Evolutionary conservation across 2,329 filamentous ascomycete species (phyloP), one percentile per base, ranked within the genome.

Genomic region (Macroventuria anomochaeta): DNA sequence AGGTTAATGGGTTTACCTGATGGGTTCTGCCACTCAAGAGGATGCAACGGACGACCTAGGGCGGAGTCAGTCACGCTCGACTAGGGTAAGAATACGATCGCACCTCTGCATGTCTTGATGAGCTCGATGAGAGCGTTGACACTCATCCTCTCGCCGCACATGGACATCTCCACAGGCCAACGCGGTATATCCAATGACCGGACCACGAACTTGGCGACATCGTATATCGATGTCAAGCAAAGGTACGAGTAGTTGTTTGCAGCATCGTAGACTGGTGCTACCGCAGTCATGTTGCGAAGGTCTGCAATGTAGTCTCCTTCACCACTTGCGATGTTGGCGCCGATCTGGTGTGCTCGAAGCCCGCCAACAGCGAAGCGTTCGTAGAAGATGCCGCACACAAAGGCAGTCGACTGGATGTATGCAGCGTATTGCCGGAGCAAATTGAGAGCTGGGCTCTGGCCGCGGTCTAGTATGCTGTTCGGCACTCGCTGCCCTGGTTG

Each of bases 311-410:
- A 91, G 62, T 85, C 83, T 5, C 88, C 87, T 58, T 87, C 82
- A 12, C 76, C 76, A 7, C 77, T 75, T 15, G 82, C 80, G 34
- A 80, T 81, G n/a, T 80, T 79, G 6, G 70, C 56, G 0, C 88
- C 88, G 39, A 91, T 85, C 28, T 80, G 77, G 47, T 85, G 80
- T 15, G 79, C 76, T 11, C 79, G 78, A 53, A 92, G 80, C 0
- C 89, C 89, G 3, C 83, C 85, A 0, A 85, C 86, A 17, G 84
- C 85, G 64, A 92, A 91, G 0, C 88, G 80, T 68, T 92, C 89
- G 78, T 91, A 92, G 59, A 92, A 85, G 25, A 91, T 74, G 17
- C 89, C 89, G 62, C 89, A 92, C 0, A 86, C 84, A 72, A 92
- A 91, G 21, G 86, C 79, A 0, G 88, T 91, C 56, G 83, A 89